Conservation (phyloP, 306 rosid genomes). For the Ceratonia siliqua region DNA sequence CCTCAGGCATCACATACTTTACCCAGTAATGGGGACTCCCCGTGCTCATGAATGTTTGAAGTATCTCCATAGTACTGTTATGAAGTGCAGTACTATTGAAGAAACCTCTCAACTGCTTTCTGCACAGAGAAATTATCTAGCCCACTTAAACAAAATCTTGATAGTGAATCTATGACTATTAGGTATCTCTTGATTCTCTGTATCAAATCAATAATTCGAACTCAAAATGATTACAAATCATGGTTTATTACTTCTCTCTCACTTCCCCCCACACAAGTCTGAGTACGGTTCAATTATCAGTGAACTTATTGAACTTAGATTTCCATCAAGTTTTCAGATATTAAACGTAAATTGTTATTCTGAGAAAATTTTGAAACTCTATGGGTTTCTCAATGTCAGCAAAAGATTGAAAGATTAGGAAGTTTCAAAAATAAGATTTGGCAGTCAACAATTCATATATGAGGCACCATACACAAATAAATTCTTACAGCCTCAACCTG, state of each 20-base stretch:
- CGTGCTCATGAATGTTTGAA: conserved; percentile 65
- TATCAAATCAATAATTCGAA: not conserved
- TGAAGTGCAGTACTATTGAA: conserved; percentile 62
- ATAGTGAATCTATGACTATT: conserved; percentile 28
- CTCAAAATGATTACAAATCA: conserved; percentile 2
- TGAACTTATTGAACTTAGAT: not conserved
- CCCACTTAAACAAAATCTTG: conserved; percentile 30
- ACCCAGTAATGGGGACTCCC: conserved; percentile 77
- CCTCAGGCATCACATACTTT: conserved; percentile 77
- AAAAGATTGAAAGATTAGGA: conserved; percentile 19
- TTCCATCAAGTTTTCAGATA: conserved; percentile 4
- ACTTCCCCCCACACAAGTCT: not conserved
- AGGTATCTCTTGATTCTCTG: conserved; percentile 24
- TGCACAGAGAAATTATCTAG: conserved; percentile 49
- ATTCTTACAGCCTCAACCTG: conserved; percentile 16
- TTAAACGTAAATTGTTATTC: conserved; percentile 6
- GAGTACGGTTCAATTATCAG: not conserved
- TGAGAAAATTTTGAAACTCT: conserved; percentile 16
- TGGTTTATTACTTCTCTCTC: not conserved
- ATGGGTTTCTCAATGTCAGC: conserved; percentile 9
- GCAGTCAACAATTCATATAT: conserved; percentile 15
- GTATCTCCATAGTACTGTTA: conserved; percentile 64
- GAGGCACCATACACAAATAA: not conserved
- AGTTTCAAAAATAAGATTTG: conserved; percentile 19
- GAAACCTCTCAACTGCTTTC: conserved; percentile 69